Percentiles rank a stretch among this genome's conserved stretches.
These are phyloP conservation scores for Suhomyces prunicola DNA, from an alignment of 805 yeast genomes.

Conservation along the genomic window DNA sequence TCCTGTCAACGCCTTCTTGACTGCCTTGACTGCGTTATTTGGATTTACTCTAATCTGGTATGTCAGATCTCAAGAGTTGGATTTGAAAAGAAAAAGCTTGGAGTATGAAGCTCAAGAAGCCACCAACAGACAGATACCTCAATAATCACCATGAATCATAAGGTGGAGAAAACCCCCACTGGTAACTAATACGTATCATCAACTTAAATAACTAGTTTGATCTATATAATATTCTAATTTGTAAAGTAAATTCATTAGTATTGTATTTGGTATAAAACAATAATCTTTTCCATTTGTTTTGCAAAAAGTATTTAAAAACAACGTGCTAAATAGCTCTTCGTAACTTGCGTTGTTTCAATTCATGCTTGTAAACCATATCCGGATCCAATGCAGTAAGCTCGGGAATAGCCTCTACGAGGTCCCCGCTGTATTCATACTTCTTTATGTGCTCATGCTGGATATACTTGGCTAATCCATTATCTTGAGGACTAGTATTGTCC, in stretches of 20 bases:
- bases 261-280: not conserved
- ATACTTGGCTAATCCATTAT: not conserved
- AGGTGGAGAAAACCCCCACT: not conserved
- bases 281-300: not conserved
- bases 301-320: not conserved
- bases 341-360: slow-evolving; percentile 12
- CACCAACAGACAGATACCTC: slow-evolving; percentile 45
- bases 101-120: slow-evolving; percentile 67
- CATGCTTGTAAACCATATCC: slow-evolving; percentile 17
- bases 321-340: not conserved
- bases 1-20: slow-evolving; percentile 65
- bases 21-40: slow-evolving; percentile 51
- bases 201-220: not conserved
- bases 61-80: slow-evolving; percentile 40
- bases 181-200: not conserved
- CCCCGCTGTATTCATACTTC: not conserved
- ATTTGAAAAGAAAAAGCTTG: slow-evolving; percentile 48
- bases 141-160: slow-evolving; percentile 9
- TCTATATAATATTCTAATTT: not conserved
- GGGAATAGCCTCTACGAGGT: slow-evolving; percentile 12
- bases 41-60: slow-evolving; percentile 45
- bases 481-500: not conserved
- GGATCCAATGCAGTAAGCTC: slow-evolving; percentile 26
- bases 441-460: not conserved
- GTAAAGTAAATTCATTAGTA: too few relatives aligned